Conservation (phyloP, 768 basidiomycete species). For the Daedaleopsis nitida region DNA sequence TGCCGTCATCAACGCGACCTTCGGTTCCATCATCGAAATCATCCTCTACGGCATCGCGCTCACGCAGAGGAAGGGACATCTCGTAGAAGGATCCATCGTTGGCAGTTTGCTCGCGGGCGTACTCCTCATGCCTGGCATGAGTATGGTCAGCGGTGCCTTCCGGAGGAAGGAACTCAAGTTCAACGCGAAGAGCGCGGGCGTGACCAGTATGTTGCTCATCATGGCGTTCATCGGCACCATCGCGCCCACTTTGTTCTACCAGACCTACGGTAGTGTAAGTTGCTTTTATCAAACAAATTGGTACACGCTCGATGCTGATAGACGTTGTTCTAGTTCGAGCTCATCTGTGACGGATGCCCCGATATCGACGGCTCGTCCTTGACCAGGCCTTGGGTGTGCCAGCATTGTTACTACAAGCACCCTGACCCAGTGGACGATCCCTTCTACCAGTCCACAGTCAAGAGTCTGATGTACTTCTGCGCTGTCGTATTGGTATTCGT, state of each 20-base stretch:
- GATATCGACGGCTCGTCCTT: slow-evolving; percentile 1
- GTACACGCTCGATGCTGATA: slow-evolving; percentile 13
- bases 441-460: slow-evolving; percentile 96
- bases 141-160: slow-evolving; percentile 92
- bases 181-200: slow-evolving; percentile 98
- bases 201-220: slow-evolving; percentile 99
- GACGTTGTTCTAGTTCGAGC: slow-evolving; percentile 66
- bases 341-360: slow-evolving; percentile 84
- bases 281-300: neutral
- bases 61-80: slow-evolving; percentile 85
- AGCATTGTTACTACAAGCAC: slow-evolving; percentile 93
- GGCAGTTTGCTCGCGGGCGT: slow-evolving; percentile 95
- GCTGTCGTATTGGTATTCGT: slow-evolving; percentile 89
- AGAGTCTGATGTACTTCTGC: slow-evolving; percentile 95
- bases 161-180: slow-evolving; percentile 94
- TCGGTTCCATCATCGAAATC: slow-evolving; percentile 98
- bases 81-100: slow-evolving; percentile 97
- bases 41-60: slow-evolving; percentile 90
- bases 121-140: slow-evolving; percentile 93
- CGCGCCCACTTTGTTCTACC: slow-evolving; percentile 95
- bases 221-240: slow-evolving; percentile 99
- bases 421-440: slow-evolving; percentile 92
- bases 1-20: slow-evolving; percentile 98
- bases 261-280: slow-evolving; percentile 94
- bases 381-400: slow-evolving; percentile 77